A percentile compares a stretch with the other conserved stretches of the same genome.
These are phyloP conservation scores for Globisporangium emineosum DNA, from an alignment of 352 stramenopile species.

Conservation along the genomic window DNA sequence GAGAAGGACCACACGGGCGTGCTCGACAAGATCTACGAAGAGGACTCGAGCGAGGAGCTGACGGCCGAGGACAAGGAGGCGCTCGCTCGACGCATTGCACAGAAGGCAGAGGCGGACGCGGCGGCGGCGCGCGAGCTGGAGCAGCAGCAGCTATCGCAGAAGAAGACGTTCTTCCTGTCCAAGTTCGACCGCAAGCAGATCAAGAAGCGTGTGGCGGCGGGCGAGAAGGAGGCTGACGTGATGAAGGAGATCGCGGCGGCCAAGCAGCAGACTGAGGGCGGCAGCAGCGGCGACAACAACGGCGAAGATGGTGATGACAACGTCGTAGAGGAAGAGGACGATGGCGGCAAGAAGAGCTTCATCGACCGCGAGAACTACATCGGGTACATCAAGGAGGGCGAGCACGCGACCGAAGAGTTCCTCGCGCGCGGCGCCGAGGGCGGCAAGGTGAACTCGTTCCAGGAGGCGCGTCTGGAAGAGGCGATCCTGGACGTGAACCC, in stretches of 20 bases:
- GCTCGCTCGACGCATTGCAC: slow-evolving; percentile 6
- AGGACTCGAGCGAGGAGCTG: slow-evolving; percentile 24
- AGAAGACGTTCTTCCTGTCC: slow-evolving; percentile 88
- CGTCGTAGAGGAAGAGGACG: slow-evolving; percentile 20
- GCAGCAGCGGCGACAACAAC: not conserved
- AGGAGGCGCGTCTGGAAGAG: slow-evolving; percentile 90
- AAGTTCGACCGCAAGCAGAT: slow-evolving; percentile 94
- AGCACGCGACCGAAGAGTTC: slow-evolving; percentile 76
- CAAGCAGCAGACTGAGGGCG: slow-evolving; percentile 33
- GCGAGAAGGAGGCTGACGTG: slow-evolving; percentile 73
- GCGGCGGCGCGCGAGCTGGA: slow-evolving; percentile 5
- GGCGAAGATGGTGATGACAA: slow-evolving; percentile 4
- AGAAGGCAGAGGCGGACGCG: slow-evolving; percentile 12
- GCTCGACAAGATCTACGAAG: slow-evolving; percentile 38
- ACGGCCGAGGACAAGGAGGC: slow-evolving; percentile 24
- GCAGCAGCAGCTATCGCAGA: slow-evolving; percentile 23
- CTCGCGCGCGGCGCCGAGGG: slow-evolving; percentile 68
- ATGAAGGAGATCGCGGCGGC: slow-evolving; percentile 52
- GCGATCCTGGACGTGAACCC: slow-evolving; percentile 97
- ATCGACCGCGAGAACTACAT: slow-evolving; percentile 88
- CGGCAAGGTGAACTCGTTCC: slow-evolving; percentile 75
- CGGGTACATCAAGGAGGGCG: slow-evolving; percentile 75
- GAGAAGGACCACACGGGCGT: slow-evolving; percentile 24
- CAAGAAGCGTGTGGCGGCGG: slow-evolving; percentile 86
- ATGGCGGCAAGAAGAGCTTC: slow-evolving; percentile 42